Conservation (phyloP, 148 eudicot genomes). For the Rhododendron molle region DNA sequence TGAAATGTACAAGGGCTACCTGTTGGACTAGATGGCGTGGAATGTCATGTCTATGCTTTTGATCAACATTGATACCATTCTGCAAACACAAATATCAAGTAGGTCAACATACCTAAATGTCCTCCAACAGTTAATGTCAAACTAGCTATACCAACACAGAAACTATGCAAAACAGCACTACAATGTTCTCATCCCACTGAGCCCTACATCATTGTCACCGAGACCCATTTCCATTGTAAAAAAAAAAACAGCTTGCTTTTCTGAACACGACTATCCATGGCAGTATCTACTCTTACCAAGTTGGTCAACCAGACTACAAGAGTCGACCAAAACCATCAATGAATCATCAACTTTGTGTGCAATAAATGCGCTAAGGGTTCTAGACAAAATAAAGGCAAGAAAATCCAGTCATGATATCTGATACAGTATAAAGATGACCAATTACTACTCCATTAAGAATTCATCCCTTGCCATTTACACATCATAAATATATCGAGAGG, state of each 20-base stretch:
- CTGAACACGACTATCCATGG: neutral
- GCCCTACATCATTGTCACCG: neutral
- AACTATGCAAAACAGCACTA: neutral
- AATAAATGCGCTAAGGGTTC: neutral
- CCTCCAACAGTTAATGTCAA: neutral
- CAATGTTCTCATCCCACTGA: neutral
- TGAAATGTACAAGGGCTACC: conserved; percentile 28
- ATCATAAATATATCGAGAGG: neutral
- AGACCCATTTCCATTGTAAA: neutral
- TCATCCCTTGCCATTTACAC: neutral
- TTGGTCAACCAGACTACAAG: neutral
- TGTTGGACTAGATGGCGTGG: conserved; percentile 62
- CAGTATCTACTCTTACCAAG: neutral
- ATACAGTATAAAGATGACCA: neutral
- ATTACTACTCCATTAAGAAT: neutral
- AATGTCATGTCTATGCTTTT: conserved; percentile 63
- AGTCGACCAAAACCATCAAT: neutral
- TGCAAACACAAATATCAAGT: conserved; percentile 25
- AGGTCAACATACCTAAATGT: neutral
- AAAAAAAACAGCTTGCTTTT: neutral
- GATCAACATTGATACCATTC: conserved; percentile 62
- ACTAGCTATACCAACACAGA: neutral
- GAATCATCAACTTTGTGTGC: neutral
- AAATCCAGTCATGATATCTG: neutral
- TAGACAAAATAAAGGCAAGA: neutral